Evolutionary conservation across 2,329 filamentous ascomycete species (phyloP), one percentile per base, ranked within the genome.

Genomic region (Curvularia lunata): DNA sequence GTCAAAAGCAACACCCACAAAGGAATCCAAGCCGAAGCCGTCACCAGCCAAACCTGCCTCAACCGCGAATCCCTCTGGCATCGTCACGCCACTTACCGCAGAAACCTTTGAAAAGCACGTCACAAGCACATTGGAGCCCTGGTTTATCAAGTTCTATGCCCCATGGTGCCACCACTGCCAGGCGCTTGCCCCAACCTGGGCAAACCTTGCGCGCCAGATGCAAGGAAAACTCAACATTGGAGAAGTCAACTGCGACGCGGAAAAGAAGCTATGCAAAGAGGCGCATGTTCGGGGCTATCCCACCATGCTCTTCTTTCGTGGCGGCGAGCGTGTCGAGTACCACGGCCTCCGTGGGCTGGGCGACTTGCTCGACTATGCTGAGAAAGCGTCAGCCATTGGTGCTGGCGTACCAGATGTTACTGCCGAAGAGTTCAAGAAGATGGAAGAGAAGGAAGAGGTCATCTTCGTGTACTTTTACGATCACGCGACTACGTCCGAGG

Each of bases 111-210:
- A 96, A 74, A 87, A 86, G 56, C 82, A 89, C 37, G 93, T 99
- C 46, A 96, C 92, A 3, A 90, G 88, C 75, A 92, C 92, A 0
- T 87, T 91, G 63, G 92, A 98, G 62, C 89, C 93, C 5, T 99
- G 95, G 95, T 97, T 99, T 73, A 88, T 99, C 83, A 99, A 99
- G 78, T 98, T 99, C 76, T 98, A 97, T 75, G 93, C 92, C 18
- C 96, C 95, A 5, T 98, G 94, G 95, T 99, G 95, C 77, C 87
- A 88, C 67, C 95, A 99, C 78, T 99, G 96, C 78, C 91, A 97
- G 79, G 91, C 91, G 37, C 87, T 99, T 84, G 91, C 90, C 34
- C 91, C 95, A 2, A 92, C 88, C 63, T 99, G 95, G 95, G 82
- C 87, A 61, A 90, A 94, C 70, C 86, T 99, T 78, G 91, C 91